These are phyloP conservation scores for Tausonia pullulans DNA, from an alignment of 1,284 basidiomycete species.

Conservation along the genomic window DNA sequence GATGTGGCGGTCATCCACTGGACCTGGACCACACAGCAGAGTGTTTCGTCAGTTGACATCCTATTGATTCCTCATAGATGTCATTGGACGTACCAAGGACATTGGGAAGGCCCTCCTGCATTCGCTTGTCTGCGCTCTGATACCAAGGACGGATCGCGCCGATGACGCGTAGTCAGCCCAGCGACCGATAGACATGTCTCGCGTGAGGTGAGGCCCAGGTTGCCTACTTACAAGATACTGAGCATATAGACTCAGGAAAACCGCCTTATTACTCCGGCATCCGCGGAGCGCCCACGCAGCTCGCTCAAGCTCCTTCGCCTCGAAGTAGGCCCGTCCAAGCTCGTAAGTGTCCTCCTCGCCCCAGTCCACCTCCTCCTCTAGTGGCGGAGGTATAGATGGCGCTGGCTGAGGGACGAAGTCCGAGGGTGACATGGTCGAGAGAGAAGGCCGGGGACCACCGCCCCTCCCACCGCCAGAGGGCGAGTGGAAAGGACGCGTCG, in stretches of 20 bases:
- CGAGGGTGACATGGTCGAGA: slow-evolving; percentile 11
- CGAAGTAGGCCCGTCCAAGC: slow-evolving; percentile 63
- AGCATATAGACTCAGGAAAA: slow-evolving; percentile 69
- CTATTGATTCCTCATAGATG: neutral
- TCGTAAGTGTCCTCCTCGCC: slow-evolving; percentile 43
- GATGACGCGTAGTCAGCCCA: slow-evolving; percentile 19
- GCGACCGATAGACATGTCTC: neutral
- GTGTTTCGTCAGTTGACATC: too few relatives aligned
- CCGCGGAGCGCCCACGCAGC: slow-evolving; percentile 53
- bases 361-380: slow-evolving; percentile 20
- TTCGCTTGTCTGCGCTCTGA: slow-evolving; percentile 34
- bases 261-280: slow-evolving; percentile 57
- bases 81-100: slow-evolving; percentile 23
- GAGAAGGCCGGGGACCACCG: slow-evolving; percentile 1
- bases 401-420: slow-evolving; percentile 7
- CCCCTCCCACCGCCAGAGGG: neutral
- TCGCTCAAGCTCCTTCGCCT: slow-evolving; percentile 67
- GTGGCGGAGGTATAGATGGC: neutral
- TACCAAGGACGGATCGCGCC: slow-evolving; percentile 19
- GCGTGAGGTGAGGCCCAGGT: neutral
- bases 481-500: neutral
- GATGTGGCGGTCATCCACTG: slow-evolving; percentile 52
- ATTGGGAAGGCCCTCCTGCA: slow-evolving; percentile 35
- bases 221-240: slow-evolving; percentile 61
- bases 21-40: slow-evolving; percentile 39